Base-by-base conservation (phyloP, 805 yeast genomes). In the Pichia cabralensis region DNA sequence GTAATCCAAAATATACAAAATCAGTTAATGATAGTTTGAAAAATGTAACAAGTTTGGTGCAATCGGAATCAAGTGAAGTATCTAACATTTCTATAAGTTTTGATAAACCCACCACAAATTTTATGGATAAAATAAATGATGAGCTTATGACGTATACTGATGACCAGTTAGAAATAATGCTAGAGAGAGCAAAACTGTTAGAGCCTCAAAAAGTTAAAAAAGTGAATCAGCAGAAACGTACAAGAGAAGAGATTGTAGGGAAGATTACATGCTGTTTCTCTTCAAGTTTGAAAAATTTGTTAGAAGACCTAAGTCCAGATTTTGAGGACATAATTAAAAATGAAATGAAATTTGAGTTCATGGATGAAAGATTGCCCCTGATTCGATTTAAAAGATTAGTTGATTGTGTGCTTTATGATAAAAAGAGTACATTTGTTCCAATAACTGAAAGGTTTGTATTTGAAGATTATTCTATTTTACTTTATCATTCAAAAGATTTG, bases 391-490 rank as follows among this genome's bases (percentile, higher is more conserved):
- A 64, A 31, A 55, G 88, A 27, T 56, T 56, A 13, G 61, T 67
- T 5, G 60, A 54, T 15, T 68, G 80, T 0, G 49, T 48, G 1
- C 80, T 76, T 51, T 69, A 73, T 45, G 42, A 56, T 8, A 48
- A 48, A 2, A 58, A 60, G 19, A 81, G 75, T 39, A 46, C 67
- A 0, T 80, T 75, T 43, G 62, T 71, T 8, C 88, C 88, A 0
- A 59, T 69, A 31, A 57, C 35, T 2, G 53, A 62, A 2, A 56
- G 49, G 21, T 47, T 63, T 3, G 39, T 61, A 1, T 57, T 60
- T 6, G 86, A 79, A 46, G 55, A 54, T 9, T 58, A 60, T 2
- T 39, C 60, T 3, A 61, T 70, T 1, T 39, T 78, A 2, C 61
- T 65, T 30, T 74, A 65, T 41, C 60, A 62, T 5, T 72, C 78